These are phyloP conservation scores for Cenchrus fungigraminus DNA, from an alignment of 176 grass and related monocot species.

Conservation along the genomic window DNA sequence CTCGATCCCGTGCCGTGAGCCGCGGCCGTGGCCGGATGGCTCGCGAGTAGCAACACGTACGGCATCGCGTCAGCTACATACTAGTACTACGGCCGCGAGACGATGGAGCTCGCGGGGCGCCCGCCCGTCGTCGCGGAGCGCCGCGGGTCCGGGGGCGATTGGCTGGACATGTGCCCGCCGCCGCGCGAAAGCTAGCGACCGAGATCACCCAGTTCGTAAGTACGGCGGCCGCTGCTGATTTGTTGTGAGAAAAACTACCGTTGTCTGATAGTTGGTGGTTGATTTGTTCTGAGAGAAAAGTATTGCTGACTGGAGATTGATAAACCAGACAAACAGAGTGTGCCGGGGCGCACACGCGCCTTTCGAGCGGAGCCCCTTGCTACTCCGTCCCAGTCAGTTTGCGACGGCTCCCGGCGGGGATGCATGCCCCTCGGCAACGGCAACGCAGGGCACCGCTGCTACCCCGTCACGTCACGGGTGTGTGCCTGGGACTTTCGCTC, in stretches of 20 bases:
- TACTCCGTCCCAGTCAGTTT: too few relatives aligned
- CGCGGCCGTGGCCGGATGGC: too few relatives aligned
- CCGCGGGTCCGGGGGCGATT: neutral
- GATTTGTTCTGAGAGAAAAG: too few relatives aligned
- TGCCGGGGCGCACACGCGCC: neutral
- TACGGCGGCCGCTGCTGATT: too few relatives aligned
- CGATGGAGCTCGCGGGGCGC: neutral
- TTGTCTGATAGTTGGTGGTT: too few relatives aligned
- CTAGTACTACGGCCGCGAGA: too few relatives aligned
- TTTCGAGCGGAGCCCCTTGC: neutral
- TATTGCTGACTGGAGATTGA: too few relatives aligned
- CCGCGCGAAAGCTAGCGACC: neutral
- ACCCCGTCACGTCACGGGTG: neutral
- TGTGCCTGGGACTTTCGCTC: neutral
- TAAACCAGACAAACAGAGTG: neutral
- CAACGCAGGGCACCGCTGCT: neutral
- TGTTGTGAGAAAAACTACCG: too few relatives aligned
- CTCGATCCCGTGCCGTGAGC: too few relatives aligned
- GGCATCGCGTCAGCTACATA: too few relatives aligned
- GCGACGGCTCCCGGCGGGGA: neutral
- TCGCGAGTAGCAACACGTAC: too few relatives aligned
- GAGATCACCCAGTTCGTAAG: too few relatives aligned
- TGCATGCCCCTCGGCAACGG: neutral
- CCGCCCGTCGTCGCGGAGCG: neutral
- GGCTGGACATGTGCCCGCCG: conserved; percentile 4